Conservation (phyloP, 495 filamentous ascomycete genomes). For the Annulohypoxylon stygium region DNA sequence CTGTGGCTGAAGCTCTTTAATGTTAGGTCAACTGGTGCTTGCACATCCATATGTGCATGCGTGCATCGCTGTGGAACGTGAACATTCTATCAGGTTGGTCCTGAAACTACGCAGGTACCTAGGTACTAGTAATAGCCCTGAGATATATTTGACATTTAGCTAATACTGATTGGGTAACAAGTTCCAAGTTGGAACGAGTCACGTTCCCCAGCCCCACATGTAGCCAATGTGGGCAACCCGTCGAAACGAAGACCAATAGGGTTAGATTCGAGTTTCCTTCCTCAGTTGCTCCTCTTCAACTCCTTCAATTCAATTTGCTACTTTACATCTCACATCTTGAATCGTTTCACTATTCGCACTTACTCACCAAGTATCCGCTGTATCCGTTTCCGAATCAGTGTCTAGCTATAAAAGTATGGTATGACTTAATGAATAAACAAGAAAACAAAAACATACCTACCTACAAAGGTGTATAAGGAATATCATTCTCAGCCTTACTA, state of each 20-base stretch:
- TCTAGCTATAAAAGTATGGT: too few species aligned
- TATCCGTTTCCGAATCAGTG: neutral
- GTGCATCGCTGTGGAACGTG: neutral
- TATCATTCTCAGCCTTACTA: neutral
- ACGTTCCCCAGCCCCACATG: constrained; percentile 12
- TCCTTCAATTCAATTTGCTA: neutral
- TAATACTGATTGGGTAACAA: constrained; percentile 12
- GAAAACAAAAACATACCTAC: too few species aligned
- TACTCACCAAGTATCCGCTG: neutral
- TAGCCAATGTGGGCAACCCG: constrained; percentile 15
- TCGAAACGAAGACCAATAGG: constrained; percentile 10
- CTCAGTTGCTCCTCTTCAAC: neutral
- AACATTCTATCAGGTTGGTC: neutral
- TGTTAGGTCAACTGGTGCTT: too few species aligned
- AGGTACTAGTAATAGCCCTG: neutral
- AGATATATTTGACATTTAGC: constrained; percentile 6
- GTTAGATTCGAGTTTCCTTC: constrained; percentile 4
- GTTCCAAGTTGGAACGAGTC: neutral
- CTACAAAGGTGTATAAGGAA: neutral
- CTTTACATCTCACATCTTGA: neutral
- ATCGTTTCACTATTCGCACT: neutral
- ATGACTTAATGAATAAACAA: neutral
- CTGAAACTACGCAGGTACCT: constrained; percentile 10
- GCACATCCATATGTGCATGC: neutral
- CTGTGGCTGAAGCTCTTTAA: constrained; percentile 41